Percentiles rank a stretch among this genome's conserved stretches.
phyloP scores from a whole-genome alignment of 495 filamentous ascomycete species.

The Xylaria curta region DNA sequence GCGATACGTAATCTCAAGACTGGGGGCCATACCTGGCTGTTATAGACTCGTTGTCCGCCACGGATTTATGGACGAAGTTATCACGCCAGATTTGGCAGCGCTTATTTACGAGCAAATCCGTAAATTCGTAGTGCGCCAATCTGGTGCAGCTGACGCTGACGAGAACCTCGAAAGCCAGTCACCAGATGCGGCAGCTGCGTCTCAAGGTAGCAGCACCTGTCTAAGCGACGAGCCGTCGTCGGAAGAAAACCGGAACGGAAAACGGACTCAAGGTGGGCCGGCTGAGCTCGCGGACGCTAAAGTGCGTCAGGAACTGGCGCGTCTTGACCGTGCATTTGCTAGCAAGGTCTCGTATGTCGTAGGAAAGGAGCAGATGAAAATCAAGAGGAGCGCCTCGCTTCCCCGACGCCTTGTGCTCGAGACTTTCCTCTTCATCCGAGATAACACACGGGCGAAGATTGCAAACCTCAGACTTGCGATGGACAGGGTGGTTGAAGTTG shows the following conservation, averaged over 20 bases:
- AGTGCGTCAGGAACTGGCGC: constrained; percentile 51
- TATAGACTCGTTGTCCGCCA: constrained; percentile 72
- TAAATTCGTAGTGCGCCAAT: constrained; percentile 54
- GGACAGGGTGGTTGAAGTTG: constrained; percentile 70
- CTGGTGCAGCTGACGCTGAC: constrained; percentile 29
- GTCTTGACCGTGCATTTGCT: constrained; percentile 63
- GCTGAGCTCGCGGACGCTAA: constrained; percentile 46
- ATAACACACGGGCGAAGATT: constrained; percentile 71
- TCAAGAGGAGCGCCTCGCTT: constrained; percentile 53
- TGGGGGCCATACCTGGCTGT: constrained; percentile 58
- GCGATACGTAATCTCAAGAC: constrained; percentile 47
- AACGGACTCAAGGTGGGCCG: constrained; percentile 17
- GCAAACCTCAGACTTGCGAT: constrained; percentile 64
- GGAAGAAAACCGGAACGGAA: constrained; percentile 10
- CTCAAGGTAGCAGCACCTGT: constrained; percentile 7
- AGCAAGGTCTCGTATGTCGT: constrained; percentile 71
- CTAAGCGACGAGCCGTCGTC: constrained; percentile 4
- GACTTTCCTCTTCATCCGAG: constrained; percentile 70
- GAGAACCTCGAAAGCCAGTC: constrained; percentile 24
- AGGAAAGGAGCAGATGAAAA: constrained; percentile 73
- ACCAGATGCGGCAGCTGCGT: constrained; percentile 15
- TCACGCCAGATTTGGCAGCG: constrained; percentile 65
- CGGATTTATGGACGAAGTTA: constrained; percentile 73
- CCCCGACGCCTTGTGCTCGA: constrained; percentile 56
- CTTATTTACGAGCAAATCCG: constrained; percentile 67